A percentile compares a stretch with the other conserved stretches of the same genome.
Conservation (phyloP, 1,284 basidiomycete genomes). For the Sanghuangporus baumii region DNA sequence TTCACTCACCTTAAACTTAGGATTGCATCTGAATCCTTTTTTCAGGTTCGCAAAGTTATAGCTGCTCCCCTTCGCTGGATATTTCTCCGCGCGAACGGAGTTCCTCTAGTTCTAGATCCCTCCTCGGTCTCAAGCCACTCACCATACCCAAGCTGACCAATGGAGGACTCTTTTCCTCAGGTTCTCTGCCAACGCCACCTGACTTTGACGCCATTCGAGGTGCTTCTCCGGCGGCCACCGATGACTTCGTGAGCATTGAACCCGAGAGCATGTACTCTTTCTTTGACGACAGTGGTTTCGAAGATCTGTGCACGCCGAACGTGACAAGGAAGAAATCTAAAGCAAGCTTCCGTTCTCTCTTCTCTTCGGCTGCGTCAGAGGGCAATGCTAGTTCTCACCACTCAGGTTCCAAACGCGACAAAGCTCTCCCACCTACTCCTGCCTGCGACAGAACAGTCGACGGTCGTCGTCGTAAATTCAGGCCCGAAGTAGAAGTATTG, state of each 20-base stretch:
- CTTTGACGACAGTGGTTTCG: constrained; percentile 18
- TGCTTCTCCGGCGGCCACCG: background rate
- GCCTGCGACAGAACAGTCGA: background rate
- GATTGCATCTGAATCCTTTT: background rate
- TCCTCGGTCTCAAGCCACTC: constrained; percentile 11
- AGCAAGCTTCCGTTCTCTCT: constrained; percentile 12
- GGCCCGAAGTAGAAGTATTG: background rate
- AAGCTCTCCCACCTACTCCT: background rate
- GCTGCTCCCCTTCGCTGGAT: background rate
- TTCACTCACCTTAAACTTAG: background rate
- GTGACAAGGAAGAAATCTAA: constrained; percentile 10
- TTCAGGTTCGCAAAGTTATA: background rate
- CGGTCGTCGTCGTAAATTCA: background rate
- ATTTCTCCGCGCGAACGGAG: background rate
- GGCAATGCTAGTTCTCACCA: background rate
- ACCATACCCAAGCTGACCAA: constrained; percentile 3
- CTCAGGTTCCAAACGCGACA: background rate
- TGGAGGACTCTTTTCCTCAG: constrained; percentile 1
- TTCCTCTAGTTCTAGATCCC: background rate
- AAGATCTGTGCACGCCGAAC: background rate
- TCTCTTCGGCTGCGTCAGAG: background rate
- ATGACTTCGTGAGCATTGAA: background rate
- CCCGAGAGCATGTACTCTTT: constrained; percentile 12
- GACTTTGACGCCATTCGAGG: background rate
- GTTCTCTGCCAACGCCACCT: background rate